Evolutionary conservation across 208 protist species (phyloP), one percentile per base, ranked within the genome.

Genomic region (Crithidia expoeki): DNA sequence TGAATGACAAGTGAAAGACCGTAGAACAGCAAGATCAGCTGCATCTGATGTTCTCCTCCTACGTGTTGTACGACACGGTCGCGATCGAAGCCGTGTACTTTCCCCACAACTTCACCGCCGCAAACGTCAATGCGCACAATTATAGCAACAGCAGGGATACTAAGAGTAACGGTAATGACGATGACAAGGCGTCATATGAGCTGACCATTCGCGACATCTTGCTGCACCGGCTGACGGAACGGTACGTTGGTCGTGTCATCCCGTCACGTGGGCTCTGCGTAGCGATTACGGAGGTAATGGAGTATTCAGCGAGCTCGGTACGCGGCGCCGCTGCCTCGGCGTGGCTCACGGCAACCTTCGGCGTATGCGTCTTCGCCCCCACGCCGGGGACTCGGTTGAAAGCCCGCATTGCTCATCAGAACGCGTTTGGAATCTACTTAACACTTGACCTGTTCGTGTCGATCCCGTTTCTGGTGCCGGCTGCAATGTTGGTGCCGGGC

Each of bases 51-150:
- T 93, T 93, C 57, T 81, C 76, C 44, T 76, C 81, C 23, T 92
- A 90, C 68, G 51, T 88, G 17, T 67, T 90, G n/a, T 81, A 84
- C 49, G 90, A 95, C 65, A 75, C 83, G 16, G 79, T 95, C 1
- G 90, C 92, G 52, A 80, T 95, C 40, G 86, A 95, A 66, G 87
- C 90, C 0, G 90, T 93, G 42, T 95, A 95, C 72, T 90, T 92
- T 53, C 86, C 84, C 21, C 33, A 64, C 19, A 14, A 62, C 40
- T 64, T 49, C 47, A 1, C 58, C 10, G 44, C 36, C 16, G 40
- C 60, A 19, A 23, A 10, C 40, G 21, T 32, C 6, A 30, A 3
- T 17, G 30, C 38, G 10, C 38, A 44, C 38, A 17, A 7, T 7
- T 17, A 44, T 46, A 65, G 28, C 50, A 36, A 14, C 40, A 50